Evolutionary conservation across 108 stramenopile genomes (phyloP), one percentile per base, ranked within the genome.

Genomic region (Cyclotella baltica): DNA sequence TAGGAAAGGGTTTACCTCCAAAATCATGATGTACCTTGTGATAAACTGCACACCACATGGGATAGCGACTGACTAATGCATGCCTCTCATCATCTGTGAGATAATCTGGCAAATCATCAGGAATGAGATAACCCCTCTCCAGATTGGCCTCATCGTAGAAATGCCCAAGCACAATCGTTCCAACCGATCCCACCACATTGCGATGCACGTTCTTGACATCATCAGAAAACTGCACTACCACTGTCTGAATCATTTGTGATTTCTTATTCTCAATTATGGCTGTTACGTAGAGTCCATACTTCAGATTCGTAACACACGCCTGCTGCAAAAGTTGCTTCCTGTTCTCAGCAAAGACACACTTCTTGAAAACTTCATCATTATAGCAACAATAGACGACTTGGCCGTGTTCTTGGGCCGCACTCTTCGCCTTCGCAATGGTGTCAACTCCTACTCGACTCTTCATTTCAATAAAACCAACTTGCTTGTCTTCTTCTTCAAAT

Each of bases 401-500:
- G 66, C 66, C 66, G 40, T 46, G 19, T 13, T 46, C 10, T 8
- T 67, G 22, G 11, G 15, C 22, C 46, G 66, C 66, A 4, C 6
- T 33, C 4, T 15, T 5, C 40, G 66, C 38, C 36, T 67, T 5
- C n/a, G 6, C 40, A 46, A 67, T 67, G 5, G 66, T 38, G 10
- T 6, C 20, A n/a, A 8, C 18, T 9, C n/a, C 27, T 20, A n/a
- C 18, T 27, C 66, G 6, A 25, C 38, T 67, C 27, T 67, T 67
- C 5, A 67, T 67, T 67, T 67, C 66, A 5, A 67, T 40, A 46
- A 27, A 48, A 16, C 22, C 38, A 16, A 48, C 40, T 40, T n/a
- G 18, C 4, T 27, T 27, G 10, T 46, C 40, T 15, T 36, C 35
- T 19, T 63, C 62, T 25, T 30, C 19, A 25, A 23, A 63, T n/a